Base-by-base conservation (phyloP, 495 filamentous ascomycete genomes). In the Aspergillus sparsus region DNA sequence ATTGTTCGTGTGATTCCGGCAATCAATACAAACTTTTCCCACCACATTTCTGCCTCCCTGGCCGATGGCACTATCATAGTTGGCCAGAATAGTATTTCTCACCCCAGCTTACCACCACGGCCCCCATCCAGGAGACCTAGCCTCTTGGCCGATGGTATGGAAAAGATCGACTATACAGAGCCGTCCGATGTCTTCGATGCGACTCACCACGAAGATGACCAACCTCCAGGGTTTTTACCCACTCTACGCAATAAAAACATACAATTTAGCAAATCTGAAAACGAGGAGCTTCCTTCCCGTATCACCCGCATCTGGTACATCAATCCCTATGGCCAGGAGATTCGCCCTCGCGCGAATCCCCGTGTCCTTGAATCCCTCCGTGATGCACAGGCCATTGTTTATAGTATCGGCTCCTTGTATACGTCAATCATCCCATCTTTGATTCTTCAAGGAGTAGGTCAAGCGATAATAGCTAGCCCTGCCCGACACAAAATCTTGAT, bases 271-370 rank as follows among this genome's bases (percentile, higher is more conserved):
- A 98, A 98, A 71, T 69, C 76, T 45, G 66, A 80, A n/a, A 81
- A 88, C 65, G 81, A 87, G 45, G 89, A 91, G 55, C 81, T 97
- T 7, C 82, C 89, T 0, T 82, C 87, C 7, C 83, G 88, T 39
- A 96, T 98, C 63, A 76, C 83, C 63, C 81, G 93, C 7, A 82
- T 98, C 62, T 97, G 90, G 91, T 98, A 97, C 76, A 97, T 98
- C 74, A 97, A 96, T 71, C 92, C 92, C 1, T 98, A 97, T 75
- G 93, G 93, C 31, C 84, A 87, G 65, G 92, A 97, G 73, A 97
- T 98, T 69, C 82, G 86, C 27, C 89, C 90, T 0, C 74, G 83
- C 0, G 87, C 90, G 2, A 97, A 96, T 67, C 87, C 90, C 0
- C 86, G 89, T 27, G 91, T 93, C 0, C 62, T 96, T 3, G 79